phyloP scores from a whole-genome alignment of 2,329 filamentous ascomycete species.

The Fulvia fulva region DNA sequence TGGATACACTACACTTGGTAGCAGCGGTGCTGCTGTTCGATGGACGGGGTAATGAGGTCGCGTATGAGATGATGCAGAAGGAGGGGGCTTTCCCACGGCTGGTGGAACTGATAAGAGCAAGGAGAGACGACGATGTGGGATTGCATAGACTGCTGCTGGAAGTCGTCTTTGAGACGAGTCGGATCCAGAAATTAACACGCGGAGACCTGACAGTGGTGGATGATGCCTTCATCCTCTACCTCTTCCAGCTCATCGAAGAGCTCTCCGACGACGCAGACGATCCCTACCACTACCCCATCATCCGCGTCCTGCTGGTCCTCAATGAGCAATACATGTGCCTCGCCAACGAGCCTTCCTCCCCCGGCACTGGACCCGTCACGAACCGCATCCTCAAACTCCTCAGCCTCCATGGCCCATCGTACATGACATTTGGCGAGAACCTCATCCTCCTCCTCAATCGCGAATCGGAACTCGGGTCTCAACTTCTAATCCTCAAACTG shows the following conservation, averaged over 20 bases:
- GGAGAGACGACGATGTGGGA: slow-evolving; percentile 59
- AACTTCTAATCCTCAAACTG: slow-evolving; percentile 93
- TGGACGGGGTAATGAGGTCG: slow-evolving; percentile 70
- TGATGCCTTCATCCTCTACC: slow-evolving; percentile 76
- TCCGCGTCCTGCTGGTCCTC: slow-evolving; percentile 87
- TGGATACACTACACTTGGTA: slow-evolving; percentile 74
- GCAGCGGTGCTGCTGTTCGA: slow-evolving; percentile 82
- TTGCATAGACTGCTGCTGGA: slow-evolving; percentile 81
- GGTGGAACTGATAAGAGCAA: slow-evolving; percentile 71
- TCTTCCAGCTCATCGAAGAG: slow-evolving; percentile 84
- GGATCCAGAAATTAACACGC: slow-evolving; percentile 74
- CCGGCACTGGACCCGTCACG: slow-evolving; percentile 55
- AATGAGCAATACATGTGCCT: slow-evolving; percentile 97
- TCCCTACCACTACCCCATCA: slow-evolving; percentile 93
- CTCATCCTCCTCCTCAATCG: slow-evolving; percentile 92
- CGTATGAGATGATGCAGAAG: slow-evolving; percentile 81
- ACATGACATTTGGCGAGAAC: slow-evolving; percentile 95
- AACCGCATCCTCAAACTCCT: slow-evolving; percentile 93
- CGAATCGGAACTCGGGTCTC: slow-evolving; percentile 86
- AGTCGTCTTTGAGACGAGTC: slow-evolving; percentile 92
- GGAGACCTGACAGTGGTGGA: slow-evolving; percentile 68
- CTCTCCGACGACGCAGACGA: slow-evolving; percentile 83
- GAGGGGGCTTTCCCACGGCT: slow-evolving; percentile 81
- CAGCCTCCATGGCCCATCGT: slow-evolving; percentile 72
- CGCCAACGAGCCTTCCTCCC: slow-evolving; percentile 53